Conservation (phyloP, 768 basidiomycete genomes). For the Porphyrellus cyaneotinctus region DNA sequence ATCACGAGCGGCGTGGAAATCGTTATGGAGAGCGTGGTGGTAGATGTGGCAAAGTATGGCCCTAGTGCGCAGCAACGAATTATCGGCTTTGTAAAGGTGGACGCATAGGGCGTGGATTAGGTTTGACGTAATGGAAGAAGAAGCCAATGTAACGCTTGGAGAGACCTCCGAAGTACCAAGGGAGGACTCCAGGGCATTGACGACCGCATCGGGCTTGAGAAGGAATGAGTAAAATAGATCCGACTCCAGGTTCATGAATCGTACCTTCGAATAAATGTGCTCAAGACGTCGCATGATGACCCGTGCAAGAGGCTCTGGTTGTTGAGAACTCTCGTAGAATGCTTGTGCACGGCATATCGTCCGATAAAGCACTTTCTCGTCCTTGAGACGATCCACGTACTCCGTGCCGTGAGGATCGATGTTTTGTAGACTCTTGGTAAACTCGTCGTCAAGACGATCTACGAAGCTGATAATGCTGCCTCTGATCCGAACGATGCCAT, state of each 20-base stretch:
- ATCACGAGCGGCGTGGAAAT: conserved; percentile 95
- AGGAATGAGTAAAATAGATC: conserved; percentile 4
- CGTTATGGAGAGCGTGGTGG: conserved; percentile 93
- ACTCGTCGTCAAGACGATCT: conserved; percentile 96
- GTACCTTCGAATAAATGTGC: conserved; percentile 96
- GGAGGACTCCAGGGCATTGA: conserved; percentile 80
- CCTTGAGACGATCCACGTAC: conserved; percentile 94
- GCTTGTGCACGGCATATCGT: conserved; percentile 91
- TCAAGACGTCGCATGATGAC: conserved; percentile 94
- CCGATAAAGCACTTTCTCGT: conserved; percentile 91
- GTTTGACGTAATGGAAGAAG: conserved; percentile 55
- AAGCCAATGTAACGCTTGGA: conserved; percentile 57
- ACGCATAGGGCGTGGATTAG: conserved; percentile 88
- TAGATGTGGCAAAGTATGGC: conserved; percentile 98
- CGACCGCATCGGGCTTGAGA: conserved; percentile 83
- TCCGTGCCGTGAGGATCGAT: conserved; percentile 99
- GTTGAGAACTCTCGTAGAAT: conserved; percentile 79
- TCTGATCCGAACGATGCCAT: conserved; percentile 78
- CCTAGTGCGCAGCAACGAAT: conserved; percentile 88
- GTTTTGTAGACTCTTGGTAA: conserved; percentile 94
- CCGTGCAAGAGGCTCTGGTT: conserved; percentile 75
- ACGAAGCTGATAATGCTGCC: conserved; percentile 96
- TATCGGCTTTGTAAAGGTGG: conserved; percentile 88
- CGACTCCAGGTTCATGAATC: neutral
- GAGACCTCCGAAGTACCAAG: conserved; percentile 54